phyloP scores from a whole-genome alignment of 164 flowering plant genomes.

The Hamamelis virginiana region DNA sequence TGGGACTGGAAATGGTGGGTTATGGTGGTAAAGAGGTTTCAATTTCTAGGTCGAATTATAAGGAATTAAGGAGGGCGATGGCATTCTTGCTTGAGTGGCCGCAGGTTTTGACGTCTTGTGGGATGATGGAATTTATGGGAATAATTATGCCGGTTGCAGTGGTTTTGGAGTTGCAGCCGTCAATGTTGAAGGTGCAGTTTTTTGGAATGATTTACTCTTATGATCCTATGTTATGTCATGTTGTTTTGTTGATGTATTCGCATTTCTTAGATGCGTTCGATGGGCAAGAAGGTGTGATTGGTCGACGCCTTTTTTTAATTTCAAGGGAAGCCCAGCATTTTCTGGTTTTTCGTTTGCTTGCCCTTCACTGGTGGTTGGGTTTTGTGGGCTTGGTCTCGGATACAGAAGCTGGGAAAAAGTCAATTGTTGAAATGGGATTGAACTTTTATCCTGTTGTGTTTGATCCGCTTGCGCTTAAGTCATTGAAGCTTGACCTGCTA shows the following conservation, averaged over 20 bases:
- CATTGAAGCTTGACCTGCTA: conserved; percentile 80
- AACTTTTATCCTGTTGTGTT: conserved; percentile 68
- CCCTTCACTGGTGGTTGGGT: conserved; percentile 86
- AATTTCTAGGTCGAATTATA: conserved; percentile 36
- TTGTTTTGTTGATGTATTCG: conserved; percentile 66
- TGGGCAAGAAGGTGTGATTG: conserved; percentile 75
- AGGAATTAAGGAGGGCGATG: conserved; percentile 77
- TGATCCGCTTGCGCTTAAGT: conserved; percentile 85
- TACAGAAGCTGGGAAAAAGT: conserved; percentile 35
- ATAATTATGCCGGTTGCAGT: conserved; percentile 58
- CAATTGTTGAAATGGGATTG: conserved; percentile 38
- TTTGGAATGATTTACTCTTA: conserved; percentile 80
- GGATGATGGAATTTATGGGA: conserved; percentile 71
- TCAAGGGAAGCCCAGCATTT: conserved; percentile 64
- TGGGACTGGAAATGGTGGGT: no score
- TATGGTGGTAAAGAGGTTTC: conserved; percentile 25
- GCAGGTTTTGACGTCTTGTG: conserved; percentile 69
- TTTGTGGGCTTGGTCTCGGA: conserved; percentile 34
- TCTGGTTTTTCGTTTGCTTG: conserved; percentile 74
- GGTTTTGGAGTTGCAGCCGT: conserved; percentile 75
- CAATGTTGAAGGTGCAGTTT: conserved; percentile 93
- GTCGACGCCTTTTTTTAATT: conserved; percentile 53
- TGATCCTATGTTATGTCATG: conserved; percentile 82
- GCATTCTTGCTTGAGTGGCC: conserved; percentile 81
- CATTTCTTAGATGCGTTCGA: conserved; percentile 69